These are phyloP conservation scores for Alternaria brassicae DNA, from an alignment of 2,329 filamentous ascomycete species.

Conservation along the genomic window DNA sequence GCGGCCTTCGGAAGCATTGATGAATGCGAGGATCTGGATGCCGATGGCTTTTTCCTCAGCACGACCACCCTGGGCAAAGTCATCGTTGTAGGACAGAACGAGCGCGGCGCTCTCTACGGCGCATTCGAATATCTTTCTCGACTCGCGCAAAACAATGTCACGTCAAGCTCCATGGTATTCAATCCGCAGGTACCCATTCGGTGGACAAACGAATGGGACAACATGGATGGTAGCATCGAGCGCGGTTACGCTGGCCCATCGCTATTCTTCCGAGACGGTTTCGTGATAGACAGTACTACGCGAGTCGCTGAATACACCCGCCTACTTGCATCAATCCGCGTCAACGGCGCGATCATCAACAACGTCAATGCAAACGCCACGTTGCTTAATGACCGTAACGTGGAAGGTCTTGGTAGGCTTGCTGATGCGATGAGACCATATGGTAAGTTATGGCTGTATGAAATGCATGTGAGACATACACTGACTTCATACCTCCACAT, in stretches of 20 bases:
- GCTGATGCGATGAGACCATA: constrained; percentile 72
- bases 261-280: constrained; percentile 70
- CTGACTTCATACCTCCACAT: not conserved
- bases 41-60: constrained; percentile 69
- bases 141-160: constrained; percentile 66
- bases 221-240: constrained; percentile 71
- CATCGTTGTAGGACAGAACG: constrained; percentile 69
- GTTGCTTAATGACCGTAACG: constrained; percentile 63
- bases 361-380: constrained; percentile 74
- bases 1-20: constrained; percentile 44
- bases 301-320: constrained; percentile 69
- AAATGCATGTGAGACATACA: not conserved
- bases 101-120: constrained; percentile 72
- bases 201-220: constrained; percentile 79
- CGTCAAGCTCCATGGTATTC: constrained; percentile 56
- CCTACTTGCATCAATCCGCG: constrained; percentile 68
- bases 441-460: constrained; percentile 50
- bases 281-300: constrained; percentile 64
- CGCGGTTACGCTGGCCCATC: constrained; percentile 72
- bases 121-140: constrained; percentile 72
- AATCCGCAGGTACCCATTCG: constrained; percentile 68
- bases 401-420: constrained; percentile 67
- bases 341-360: constrained; percentile 73
- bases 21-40: constrained; percentile 53
- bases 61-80: constrained; percentile 55